Conservation (phyloP, 176 grass and related monocot species). For the Dendrocalamus sinicus region DNA sequence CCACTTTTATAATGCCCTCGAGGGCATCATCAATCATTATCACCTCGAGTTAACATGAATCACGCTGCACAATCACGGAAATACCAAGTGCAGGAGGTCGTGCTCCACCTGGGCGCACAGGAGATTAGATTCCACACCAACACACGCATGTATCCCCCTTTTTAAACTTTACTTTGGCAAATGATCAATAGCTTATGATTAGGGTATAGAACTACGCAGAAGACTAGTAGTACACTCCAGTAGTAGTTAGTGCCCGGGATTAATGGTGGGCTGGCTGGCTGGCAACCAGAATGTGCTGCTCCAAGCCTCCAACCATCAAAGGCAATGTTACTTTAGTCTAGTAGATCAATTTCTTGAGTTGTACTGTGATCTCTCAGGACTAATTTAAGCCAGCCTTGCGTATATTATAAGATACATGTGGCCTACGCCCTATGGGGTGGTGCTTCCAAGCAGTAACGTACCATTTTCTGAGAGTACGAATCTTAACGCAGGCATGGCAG, state of each 20-base stretch:
- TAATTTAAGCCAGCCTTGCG: slow-evolving; percentile 36
- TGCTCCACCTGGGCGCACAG: slow-evolving; percentile 40
- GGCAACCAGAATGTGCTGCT: slow-evolving; percentile 14
- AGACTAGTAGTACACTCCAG: not conserved
- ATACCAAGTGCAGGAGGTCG: slow-evolving; percentile 16
- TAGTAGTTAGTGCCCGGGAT: not conserved
- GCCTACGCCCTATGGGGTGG: not conserved
- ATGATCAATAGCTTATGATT: slow-evolving; percentile 49
- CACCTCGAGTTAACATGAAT: slow-evolving; percentile 49
- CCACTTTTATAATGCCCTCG: slow-evolving; percentile 50
- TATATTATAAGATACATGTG: slow-evolving; percentile 41
- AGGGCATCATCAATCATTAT: slow-evolving; percentile 51
- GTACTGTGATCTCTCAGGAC: slow-evolving; percentile 6
- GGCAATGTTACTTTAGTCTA: slow-evolving; percentile 20
- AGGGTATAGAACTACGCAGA: slow-evolving; percentile 8
- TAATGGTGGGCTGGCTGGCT: slow-evolving; percentile 28
- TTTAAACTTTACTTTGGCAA: slow-evolving; percentile 45
- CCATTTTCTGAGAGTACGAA: not conserved
- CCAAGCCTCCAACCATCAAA: slow-evolving; percentile 23
- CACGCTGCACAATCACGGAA: slow-evolving; percentile 43
- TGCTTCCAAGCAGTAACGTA: not conserved
- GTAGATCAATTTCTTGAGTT: slow-evolving; percentile 14
- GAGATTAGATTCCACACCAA: slow-evolving; percentile 51
- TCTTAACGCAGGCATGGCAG: not conserved
- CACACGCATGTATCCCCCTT: slow-evolving; percentile 1